These are phyloP conservation scores for Apiospora malaysiana DNA, from an alignment of 2,329 filamentous ascomycete genomes.

Conservation along the genomic window DNA sequence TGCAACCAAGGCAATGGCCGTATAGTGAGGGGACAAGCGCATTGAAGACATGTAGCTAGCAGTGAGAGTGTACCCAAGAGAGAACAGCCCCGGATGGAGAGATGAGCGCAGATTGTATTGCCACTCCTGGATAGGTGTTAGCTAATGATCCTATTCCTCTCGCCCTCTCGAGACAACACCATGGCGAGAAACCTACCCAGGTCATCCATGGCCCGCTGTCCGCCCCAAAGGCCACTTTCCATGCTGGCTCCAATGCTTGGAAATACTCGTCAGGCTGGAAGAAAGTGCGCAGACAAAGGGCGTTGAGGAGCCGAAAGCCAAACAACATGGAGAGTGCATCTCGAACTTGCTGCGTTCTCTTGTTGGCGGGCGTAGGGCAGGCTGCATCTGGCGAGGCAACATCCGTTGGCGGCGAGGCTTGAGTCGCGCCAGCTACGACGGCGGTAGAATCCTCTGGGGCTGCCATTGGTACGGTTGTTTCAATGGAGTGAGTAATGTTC, in stretches of 20 bases:
- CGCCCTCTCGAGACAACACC: not conserved
- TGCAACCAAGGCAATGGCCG: constrained; percentile 56
- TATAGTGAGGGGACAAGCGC: constrained; percentile 21
- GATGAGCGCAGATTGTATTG: constrained; percentile 84
- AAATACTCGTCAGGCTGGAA: constrained; percentile 99
- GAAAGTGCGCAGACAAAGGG: constrained; percentile 81
- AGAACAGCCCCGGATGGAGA: constrained; percentile 88
- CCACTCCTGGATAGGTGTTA: constrained; percentile 78
- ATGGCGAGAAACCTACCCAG: constrained; percentile 69
- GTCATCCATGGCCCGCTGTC: constrained; percentile 88
- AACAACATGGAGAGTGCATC: constrained; percentile 55
- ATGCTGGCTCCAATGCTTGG: constrained; percentile 93
- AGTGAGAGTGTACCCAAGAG: constrained; percentile 70
- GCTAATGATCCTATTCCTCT: not conserved
- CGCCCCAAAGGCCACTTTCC: constrained; percentile 82
- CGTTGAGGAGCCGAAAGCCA: constrained; percentile 79
- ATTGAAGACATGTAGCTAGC: constrained; percentile 55
- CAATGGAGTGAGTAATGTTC: constrained; percentile 2
- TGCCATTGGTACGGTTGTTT: not conserved
- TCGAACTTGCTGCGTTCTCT: constrained; percentile 30
- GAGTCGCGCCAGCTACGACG: not conserved
- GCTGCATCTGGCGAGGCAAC: not conserved
- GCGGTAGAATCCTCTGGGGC: not conserved
- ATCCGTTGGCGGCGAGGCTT: not conserved
- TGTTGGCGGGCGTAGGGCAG: not conserved